Base-by-base conservation (phyloP, 306 rosid genomes). In the Gastrolobium bilobum region DNA sequence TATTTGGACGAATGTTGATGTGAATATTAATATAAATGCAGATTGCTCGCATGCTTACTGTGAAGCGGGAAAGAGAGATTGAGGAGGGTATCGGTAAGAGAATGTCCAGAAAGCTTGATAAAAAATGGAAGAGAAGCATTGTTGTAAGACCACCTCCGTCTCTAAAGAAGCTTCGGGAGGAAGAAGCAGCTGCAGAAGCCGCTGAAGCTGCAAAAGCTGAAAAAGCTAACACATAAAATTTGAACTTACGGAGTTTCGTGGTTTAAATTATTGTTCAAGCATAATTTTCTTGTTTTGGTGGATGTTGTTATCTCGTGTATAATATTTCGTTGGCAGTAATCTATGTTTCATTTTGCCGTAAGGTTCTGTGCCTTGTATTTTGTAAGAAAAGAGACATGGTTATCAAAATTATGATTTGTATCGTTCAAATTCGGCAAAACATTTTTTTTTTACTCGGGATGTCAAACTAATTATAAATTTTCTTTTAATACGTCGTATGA, bases 1-100 rank as follows among this genome's bases (percentile, higher is more conserved):
- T 64, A 10, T 75, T 75, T 75, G 77, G 57, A 66, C 69, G 71
- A 33, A 69, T 79, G 79, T 70, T 84, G 54, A 47, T 59, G 33
- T 37, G 56, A 67, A 20, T 46, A 40, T 37, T 82, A 72, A 47
- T 61, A 52, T 75, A 20, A 50, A 9, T 42, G 26, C 75, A 93
- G 99, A 47, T 91, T 89, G 94, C 99, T 81, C 96, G 99, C 39
- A 73, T 96, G 96, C 97, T 93, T 30, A 96, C 99, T 4, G 96
- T 93, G 64, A 91, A 83, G 86, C 88, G 97, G 9, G 99, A 96
- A 89, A 89, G 98, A 86, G 97, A 96, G 86, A 51, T 93, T 3
- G 99, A 93, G 75, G 91, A 90, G 73, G 99, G 99, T 52, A 89
- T 93, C 7, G 81, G 77, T 30, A 96, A 93, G 87, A 84, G 99